Evolutionary conservation across 305 asterid genomes (phyloP).

Genomic region (Solanum aculeatissimum): DNA sequence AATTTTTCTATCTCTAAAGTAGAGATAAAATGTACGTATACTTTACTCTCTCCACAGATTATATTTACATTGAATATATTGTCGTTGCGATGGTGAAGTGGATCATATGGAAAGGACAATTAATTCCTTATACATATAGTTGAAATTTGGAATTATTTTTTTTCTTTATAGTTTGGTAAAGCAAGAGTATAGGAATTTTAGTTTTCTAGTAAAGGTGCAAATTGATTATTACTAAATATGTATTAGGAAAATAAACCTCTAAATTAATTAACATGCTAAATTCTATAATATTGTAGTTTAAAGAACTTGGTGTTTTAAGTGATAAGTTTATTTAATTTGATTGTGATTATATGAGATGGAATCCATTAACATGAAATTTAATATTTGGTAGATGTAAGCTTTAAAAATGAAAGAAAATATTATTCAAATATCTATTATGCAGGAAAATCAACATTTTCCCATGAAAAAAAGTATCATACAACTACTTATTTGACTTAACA

Average conservation of each 20-base stretch:
- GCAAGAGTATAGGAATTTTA: not conserved
- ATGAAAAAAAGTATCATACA: not conserved
- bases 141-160: no score
- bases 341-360: not conserved
- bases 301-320: not conserved
- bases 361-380: not conserved
- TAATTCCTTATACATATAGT: not conserved
- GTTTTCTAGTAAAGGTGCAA: not conserved
- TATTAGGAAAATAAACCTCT: not conserved
- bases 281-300: not conserved
- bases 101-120: not conserved
- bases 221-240: not conserved
- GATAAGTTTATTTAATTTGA: not conserved
- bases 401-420: not conserved
- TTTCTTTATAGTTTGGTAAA: not conserved
- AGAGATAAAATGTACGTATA: fast-evolving
- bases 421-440: not conserved
- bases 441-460: not conserved
- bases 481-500: not conserved
- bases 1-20: not conserved
- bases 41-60: not conserved
- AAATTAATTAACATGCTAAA: not conserved
- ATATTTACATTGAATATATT: fast-evolving
- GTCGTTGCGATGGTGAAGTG: not conserved
- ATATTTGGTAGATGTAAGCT: not conserved